Percentiles rank a stretch among this genome's conserved stretches.
These are phyloP conservation scores for Talinum fruticosum DNA, from an alignment of 148 eudicot genomes.

Conservation along the genomic window DNA sequence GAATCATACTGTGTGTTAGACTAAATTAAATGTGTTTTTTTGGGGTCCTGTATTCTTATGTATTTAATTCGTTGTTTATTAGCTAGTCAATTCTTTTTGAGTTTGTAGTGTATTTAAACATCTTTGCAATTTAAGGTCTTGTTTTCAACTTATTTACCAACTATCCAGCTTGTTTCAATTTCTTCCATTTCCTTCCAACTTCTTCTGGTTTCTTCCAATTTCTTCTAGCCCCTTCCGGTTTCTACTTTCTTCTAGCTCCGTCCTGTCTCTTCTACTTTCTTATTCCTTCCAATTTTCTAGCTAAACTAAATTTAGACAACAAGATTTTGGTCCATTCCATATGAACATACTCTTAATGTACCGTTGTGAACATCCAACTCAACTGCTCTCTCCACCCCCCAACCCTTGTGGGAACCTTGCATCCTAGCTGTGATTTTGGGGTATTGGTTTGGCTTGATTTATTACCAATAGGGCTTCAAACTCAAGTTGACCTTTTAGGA, in stretches of 20 bases:
- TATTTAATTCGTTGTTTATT: neutral
- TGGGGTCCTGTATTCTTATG: neutral
- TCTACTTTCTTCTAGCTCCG: no score
- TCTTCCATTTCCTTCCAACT: no score
- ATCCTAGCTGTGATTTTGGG: neutral
- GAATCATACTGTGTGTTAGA: neutral
- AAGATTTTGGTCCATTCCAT: neutral
- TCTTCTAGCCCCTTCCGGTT: neutral
- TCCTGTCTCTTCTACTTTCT: neutral
- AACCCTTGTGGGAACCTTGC: no score
- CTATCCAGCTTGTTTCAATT: neutral
- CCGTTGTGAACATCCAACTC: neutral
- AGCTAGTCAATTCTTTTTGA: neutral
- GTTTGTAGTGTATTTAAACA: neutral
- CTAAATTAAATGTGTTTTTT: neutral
- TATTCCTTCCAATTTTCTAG: neutral
- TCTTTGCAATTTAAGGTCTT: neutral
- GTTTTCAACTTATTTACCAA: neutral
- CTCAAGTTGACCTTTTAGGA: neutral
- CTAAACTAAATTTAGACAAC: neutral
- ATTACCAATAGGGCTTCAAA: neutral
- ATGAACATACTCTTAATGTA: neutral
- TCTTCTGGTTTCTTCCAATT: neutral
- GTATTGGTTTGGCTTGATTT: conserved; percentile 2
- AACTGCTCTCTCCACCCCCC: neutral